A percentile compares a stretch with the other conserved stretches of the same genome.
Evolutionary conservation across 2,329 filamentous ascomycete species (phyloP).

Genomic region (Huntiella abstrusa): DNA sequence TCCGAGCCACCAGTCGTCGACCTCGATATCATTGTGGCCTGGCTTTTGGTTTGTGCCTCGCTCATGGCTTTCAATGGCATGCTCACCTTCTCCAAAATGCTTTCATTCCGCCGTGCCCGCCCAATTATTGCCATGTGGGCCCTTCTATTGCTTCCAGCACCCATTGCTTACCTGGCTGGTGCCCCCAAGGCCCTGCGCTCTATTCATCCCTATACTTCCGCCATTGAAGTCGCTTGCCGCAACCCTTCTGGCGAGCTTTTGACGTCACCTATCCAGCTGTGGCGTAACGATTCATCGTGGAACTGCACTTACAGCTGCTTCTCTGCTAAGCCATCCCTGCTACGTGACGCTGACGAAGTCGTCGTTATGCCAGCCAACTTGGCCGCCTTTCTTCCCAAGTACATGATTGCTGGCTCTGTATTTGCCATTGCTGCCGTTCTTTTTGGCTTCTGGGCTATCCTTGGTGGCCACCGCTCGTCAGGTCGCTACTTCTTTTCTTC

Average conservation of each 20-base stretch:
- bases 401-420: conserved; percentile 7
- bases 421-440: conserved; percentile 6
- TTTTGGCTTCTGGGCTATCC: conserved; percentile 10
- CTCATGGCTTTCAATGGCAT: conserved; percentile 11
- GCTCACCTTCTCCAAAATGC: conserved; percentile 8
- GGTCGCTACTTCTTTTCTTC: conserved; percentile 10
- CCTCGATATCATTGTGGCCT: conserved; percentile 9
- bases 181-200: conserved; percentile 9
- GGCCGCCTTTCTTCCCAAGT: conserved; percentile 9
- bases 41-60: conserved; percentile 7
- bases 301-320: conserved; percentile 11
- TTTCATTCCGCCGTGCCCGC: conserved; percentile 10
- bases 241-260: conserved; percentile 5
- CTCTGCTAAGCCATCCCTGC: conserved; percentile 2
- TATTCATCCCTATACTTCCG: conserved; percentile 9
- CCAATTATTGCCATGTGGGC: conserved; percentile 9
- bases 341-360: conserved; percentile 7
- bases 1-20: conserved; percentile 6
- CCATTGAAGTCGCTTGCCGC: conserved; percentile 9
- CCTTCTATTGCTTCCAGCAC: conserved; percentile 9
- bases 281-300: conserved; percentile 11
- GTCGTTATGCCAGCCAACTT: conserved; percentile 8
- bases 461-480: conserved; percentile 8
- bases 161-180: conserved; percentile 8
- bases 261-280: conserved; percentile 9